Conservation (phyloP, 2,329 filamentous ascomycete genomes). For the Exophiala lecanii-corni region DNA sequence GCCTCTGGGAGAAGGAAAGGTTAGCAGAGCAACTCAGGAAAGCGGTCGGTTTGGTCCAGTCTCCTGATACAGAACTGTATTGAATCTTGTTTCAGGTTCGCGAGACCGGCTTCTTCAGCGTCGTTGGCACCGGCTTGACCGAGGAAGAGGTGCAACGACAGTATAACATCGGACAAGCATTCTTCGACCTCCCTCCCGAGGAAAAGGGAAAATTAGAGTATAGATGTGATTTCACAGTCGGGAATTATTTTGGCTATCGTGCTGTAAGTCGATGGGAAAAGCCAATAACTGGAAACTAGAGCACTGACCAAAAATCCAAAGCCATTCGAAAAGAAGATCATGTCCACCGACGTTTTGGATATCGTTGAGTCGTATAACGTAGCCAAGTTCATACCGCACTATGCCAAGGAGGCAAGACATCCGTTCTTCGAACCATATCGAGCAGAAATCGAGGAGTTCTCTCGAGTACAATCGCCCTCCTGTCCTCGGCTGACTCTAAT, state of each 20-base stretch:
- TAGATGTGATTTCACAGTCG: conserved; percentile 46
- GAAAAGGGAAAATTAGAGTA: conserved; percentile 53
- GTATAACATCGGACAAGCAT: conserved; percentile 54
- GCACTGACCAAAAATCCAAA: background rate
- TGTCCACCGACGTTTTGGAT: conserved; percentile 44
- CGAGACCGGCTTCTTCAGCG: conserved; percentile 53
- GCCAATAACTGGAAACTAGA: background rate
- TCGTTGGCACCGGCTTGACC: conserved; percentile 55
- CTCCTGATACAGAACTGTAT: background rate
- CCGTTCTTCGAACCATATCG: conserved; percentile 48
- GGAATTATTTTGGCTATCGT: conserved; percentile 56
- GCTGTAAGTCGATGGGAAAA: conserved; percentile 36
- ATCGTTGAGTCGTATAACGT: conserved; percentile 59
- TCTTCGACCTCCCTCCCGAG: conserved; percentile 52
- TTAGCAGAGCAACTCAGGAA: conserved; percentile 51
- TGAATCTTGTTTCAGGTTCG: conserved; percentile 31
- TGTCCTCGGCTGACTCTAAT: too few species aligned
- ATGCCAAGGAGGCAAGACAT: conserved; percentile 41
- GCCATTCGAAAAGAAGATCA: conserved; percentile 19
- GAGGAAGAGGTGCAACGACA: conserved; percentile 56
- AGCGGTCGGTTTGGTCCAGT: conserved; percentile 28
- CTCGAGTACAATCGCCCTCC: conserved; percentile 32
- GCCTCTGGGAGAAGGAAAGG: conserved; percentile 50
- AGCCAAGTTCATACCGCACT: conserved; percentile 49
- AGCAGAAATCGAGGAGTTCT: conserved; percentile 53